These are phyloP conservation scores for Calonectria honghensis DNA, from an alignment of 2,329 filamentous ascomycete species.

Conservation along the genomic window DNA sequence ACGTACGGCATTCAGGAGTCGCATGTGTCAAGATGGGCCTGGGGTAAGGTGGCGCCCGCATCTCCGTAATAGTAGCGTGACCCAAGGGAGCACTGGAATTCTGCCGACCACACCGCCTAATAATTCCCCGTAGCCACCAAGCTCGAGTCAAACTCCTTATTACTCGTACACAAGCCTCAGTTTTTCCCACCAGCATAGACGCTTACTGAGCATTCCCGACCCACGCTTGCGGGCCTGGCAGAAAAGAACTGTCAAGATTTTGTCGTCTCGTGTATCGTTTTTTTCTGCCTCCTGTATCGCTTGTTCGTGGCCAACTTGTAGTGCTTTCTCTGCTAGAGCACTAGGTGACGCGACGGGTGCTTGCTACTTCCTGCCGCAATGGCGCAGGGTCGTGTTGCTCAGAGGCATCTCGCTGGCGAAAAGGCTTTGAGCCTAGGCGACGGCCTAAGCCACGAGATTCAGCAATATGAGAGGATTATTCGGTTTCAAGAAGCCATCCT, in stretches of 20 bases:
- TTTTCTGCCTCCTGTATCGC: slow-evolving; percentile 41
- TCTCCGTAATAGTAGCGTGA: background rate
- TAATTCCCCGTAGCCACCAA: slow-evolving; percentile 41
- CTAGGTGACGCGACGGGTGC: slow-evolving; percentile 50
- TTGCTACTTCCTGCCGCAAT: slow-evolving; percentile 51
- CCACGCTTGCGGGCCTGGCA: slow-evolving; percentile 35
- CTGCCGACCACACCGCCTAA: slow-evolving; percentile 59
- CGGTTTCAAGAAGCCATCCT: slow-evolving; percentile 87
- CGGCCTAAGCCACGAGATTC: slow-evolving; percentile 74
- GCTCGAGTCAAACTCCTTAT: slow-evolving; percentile 29
- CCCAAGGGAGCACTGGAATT: slow-evolving; percentile 36
- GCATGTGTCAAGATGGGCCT: slow-evolving; percentile 26
- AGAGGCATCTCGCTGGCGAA: slow-evolving; percentile 43
- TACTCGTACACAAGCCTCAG: slow-evolving; percentile 7
- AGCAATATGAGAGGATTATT: slow-evolving; percentile 87
- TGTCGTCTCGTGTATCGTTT: slow-evolving; percentile 40
- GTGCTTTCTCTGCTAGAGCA: slow-evolving; percentile 42
- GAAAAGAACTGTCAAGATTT: slow-evolving; percentile 39
- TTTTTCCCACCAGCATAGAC: slow-evolving; percentile 43
- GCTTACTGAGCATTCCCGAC: slow-evolving; percentile 42
- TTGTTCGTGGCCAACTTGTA: slow-evolving; percentile 36
- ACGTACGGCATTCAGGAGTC: slow-evolving; percentile 25
- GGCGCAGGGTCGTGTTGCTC: slow-evolving; percentile 52
- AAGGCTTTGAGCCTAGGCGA: slow-evolving; percentile 57
- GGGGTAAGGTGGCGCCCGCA: slow-evolving; percentile 5